These are phyloP conservation scores for Gypsophila paniculata DNA, from an alignment of 179 eudicot species.

Conservation along the genomic window DNA sequence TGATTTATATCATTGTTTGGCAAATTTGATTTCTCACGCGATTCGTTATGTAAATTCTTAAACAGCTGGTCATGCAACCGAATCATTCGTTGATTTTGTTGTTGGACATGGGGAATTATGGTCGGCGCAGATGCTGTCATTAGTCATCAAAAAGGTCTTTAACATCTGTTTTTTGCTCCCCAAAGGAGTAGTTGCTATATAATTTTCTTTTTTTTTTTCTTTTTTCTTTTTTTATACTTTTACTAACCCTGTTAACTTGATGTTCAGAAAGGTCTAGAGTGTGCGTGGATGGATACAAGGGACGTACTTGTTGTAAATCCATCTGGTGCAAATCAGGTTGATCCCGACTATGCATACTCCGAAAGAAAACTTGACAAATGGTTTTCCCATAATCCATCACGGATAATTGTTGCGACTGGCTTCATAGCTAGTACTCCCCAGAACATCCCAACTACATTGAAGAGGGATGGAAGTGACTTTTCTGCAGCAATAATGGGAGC, in stretches of 20 bases:
- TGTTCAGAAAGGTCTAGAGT: slow-evolving; percentile 66
- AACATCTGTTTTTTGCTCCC: slow-evolving; percentile 10
- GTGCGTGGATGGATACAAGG: slow-evolving; percentile 96
- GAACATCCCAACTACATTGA: slow-evolving; percentile 91
- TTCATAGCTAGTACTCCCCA: slow-evolving; percentile 92
- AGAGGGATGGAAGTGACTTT: slow-evolving; percentile 98
- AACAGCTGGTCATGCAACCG: slow-evolving; percentile 97
- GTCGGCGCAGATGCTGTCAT: slow-evolving; percentile 92
- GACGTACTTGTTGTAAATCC: slow-evolving; percentile 95
- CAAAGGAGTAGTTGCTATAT: background rate
- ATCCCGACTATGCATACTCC: slow-evolving; percentile 83
- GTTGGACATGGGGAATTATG: slow-evolving; percentile 98
- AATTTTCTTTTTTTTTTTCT: background rate
- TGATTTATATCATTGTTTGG: background rate
- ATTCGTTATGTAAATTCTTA: background rate
- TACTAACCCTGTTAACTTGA: slow-evolving; percentile 7
- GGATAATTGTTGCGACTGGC: slow-evolving; percentile 92
- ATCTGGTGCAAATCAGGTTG: slow-evolving; percentile 76
- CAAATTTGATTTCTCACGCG: background rate
- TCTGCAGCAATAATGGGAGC: slow-evolving; percentile 99
- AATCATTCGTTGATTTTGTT: slow-evolving; percentile 94
- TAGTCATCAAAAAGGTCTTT: slow-evolving; percentile 66
- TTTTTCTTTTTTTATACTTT: too few relatives aligned
- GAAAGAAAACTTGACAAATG: slow-evolving; percentile 80
- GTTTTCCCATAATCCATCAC: slow-evolving; percentile 62